phyloP scores from a whole-genome alignment of 106 monocot genomes.

The Dendrobium catenatum region DNA sequence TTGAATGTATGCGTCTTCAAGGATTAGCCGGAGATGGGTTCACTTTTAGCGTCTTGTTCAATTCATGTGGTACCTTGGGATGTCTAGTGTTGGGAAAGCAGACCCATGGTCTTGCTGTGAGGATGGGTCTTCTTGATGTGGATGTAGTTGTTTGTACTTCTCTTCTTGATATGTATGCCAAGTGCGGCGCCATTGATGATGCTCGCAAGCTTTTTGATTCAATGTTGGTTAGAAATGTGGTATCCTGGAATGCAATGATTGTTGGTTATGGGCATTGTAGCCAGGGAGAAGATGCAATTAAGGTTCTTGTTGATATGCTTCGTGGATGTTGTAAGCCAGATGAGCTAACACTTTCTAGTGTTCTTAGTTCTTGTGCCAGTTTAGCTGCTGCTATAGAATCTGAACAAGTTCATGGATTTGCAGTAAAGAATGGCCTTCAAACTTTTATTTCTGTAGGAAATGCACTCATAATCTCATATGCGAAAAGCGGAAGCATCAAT shows the following conservation, averaged over 20 bases:
- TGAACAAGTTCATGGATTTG: conserved; percentile 32
- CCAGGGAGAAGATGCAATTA: conserved; percentile 31
- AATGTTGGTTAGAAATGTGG: conserved; percentile 19
- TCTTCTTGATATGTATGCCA: conserved; percentile 57
- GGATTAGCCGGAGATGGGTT: conserved; percentile 30
- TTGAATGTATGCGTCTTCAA: conserved; percentile 22
- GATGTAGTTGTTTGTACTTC: conserved; percentile 51
- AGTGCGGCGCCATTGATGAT: conserved; percentile 20
- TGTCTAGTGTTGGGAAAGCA: conserved; percentile 13
- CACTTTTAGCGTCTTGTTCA: conserved; percentile 45
- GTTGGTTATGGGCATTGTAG: conserved; percentile 30
- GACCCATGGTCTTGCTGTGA: conserved; percentile 31
- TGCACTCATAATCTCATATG: conserved; percentile 53
- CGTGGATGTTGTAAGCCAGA: conserved; percentile 34
- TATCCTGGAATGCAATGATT: conserved; percentile 62
- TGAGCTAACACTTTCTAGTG: conserved; percentile 42
- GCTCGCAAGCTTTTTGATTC: conserved; percentile 37
- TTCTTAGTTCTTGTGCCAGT: conserved; percentile 49
- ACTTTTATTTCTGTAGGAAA: conserved; percentile 34
- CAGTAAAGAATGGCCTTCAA: conserved; percentile 27
- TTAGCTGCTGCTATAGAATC: conserved; percentile 24
- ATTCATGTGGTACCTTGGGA: conserved; percentile 10
- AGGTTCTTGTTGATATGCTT: conserved; percentile 31
- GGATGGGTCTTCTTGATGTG: conserved; percentile 13
- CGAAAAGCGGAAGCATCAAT: conserved; percentile 34